Evolutionary conservation across 495 filamentous ascomycete species (phyloP), one percentile per base, ranked within the genome.

Genomic region (Talaromyces ruber): DNA sequence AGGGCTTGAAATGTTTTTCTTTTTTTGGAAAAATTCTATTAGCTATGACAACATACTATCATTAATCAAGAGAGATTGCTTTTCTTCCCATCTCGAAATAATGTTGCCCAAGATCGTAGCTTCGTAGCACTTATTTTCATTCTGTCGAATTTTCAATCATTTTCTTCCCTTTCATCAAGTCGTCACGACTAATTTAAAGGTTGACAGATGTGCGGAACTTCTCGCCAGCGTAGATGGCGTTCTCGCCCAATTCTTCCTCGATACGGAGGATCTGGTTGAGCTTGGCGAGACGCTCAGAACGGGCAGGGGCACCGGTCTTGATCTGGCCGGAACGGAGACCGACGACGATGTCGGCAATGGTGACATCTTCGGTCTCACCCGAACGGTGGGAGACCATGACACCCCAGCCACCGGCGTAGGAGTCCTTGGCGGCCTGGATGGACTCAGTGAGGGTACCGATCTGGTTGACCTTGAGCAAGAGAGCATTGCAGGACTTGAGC

Each of bases 351-450:
- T 98, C 94, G 68, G 95, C 86, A 75, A 98, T 98, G 72, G 95
- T 98, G 70, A 98, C 94, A 80, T 98, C 94, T 82, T 98, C 94
- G 60, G 94, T 98, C 89, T 98, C 94, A 72, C 94, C 94, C 64
- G 94, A 97, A 67, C 95, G 88, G 84, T 99, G 95, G 62, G 93
- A 97, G 62, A 99, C 95, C 95, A 99, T 99, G 81, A 99, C 93
- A 76, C 94, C 94, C 93, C 93, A 99, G 75, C 86, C 87, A 69
- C 91, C 95, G 63, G 88, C 90, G 74, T 94, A 99, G 62, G 95
- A 96, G 81, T 98, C 95, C 84, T 97, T 98, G 72, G 95, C 94
- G 61, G 95, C 95, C 83, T 99, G 94, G 82, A 99, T 99, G 56
- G 95, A 96, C 84, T 99, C 81, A 68, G 90, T 95, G 63, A 99